A percentile compares a stretch with the other conserved stretches of the same genome.
These are phyloP conservation scores for Penicillium olsonii DNA, from an alignment of 2,329 filamentous ascomycete species.

Conservation along the genomic window DNA sequence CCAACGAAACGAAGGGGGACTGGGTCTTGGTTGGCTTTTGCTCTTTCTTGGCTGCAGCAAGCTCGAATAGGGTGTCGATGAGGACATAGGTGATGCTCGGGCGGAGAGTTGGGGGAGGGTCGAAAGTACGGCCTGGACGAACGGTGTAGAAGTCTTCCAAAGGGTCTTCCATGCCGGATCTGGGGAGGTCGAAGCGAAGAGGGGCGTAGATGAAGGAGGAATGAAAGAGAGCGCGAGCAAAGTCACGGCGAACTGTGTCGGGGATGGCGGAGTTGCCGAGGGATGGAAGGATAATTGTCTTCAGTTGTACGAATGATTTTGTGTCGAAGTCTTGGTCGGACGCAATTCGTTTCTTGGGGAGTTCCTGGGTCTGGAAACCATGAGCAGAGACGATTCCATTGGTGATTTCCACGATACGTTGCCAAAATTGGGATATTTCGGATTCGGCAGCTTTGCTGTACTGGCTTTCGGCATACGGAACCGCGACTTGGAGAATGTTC, in stretches of 20 bases:
- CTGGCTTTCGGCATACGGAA: slow-evolving; percentile 60
- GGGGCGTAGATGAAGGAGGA: slow-evolving; percentile 78
- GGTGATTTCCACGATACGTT: slow-evolving; percentile 63
- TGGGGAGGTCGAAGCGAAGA: slow-evolving; percentile 62
- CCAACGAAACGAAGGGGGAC: slow-evolving; percentile 58
- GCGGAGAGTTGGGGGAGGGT: slow-evolving; percentile 65
- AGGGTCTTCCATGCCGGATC: slow-evolving; percentile 49
- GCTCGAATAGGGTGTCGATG: slow-evolving; percentile 73
- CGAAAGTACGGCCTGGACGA: slow-evolving; percentile 71
- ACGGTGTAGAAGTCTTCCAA: slow-evolving; percentile 64
- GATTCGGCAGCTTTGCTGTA: slow-evolving; percentile 30
- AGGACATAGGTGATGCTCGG: slow-evolving; percentile 76
- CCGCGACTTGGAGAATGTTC: slow-evolving; percentile 65
- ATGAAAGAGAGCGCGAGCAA: slow-evolving; percentile 74
- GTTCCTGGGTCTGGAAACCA: slow-evolving; percentile 48
- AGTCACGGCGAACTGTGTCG: slow-evolving; percentile 67
- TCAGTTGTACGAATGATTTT: slow-evolving; percentile 66
- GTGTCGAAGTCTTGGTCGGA: slow-evolving; percentile 83
- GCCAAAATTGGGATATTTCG: slow-evolving; percentile 66
- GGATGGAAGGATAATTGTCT: slow-evolving; percentile 68
- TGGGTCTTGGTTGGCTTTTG: slow-evolving; percentile 1
- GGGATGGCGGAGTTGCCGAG: slow-evolving; percentile 68
- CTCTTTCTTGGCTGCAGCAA: slow-evolving; percentile 57
- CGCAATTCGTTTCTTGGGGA: slow-evolving; percentile 50
- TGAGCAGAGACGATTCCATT: slow-evolving; percentile 71